Evolutionary conservation across 23 red algal species (phyloP), one percentile per base, ranked within the genome.

Genomic region (Agarophyton chilense): DNA sequence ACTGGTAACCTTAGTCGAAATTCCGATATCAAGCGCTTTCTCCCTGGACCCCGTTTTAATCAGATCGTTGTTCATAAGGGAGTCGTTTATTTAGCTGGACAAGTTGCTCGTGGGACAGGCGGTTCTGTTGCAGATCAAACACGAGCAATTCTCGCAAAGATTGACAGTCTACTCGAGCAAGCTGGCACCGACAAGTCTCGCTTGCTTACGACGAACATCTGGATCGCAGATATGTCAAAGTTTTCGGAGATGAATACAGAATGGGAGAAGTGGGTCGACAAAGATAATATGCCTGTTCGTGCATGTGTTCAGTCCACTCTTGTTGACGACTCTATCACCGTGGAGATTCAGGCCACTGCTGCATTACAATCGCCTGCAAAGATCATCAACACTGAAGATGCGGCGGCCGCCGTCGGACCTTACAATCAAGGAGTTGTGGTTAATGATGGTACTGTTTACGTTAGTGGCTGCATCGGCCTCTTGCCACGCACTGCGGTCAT

Each of bases 391-490:
- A 98, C 96, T 33, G 64, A 77, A 18, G 60, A 73, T 17, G 97
- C 97, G 0, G 97, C 97, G 4, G 80, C 77, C 31, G 97, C 97
- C 2, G 97, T 99, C 46, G 97, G 97, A 42, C 97, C 97, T 17
- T 99, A 99, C 71, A 91, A 90, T 64, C 97, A 99, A 57, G 97
- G 62, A 24, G 84, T 95, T 40, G 64, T 82, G 28, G 75, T 83
- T 55, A 54, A 79, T 17, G 92, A 83, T 79, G 97, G 93, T 14
- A 96, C 84, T 28, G 65, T 99, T 12, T 99, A 92, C 75, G 93
- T 99, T 10, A 96, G 93, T 52, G 97, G 97, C 18, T 99, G 97
- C 36, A 96, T 99, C 29, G 97, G 97, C 22, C 84, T 99, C 36
- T 22, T 89, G 68, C 93, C 97, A 29, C 32, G 73, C 38, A 58